Evolutionary conservation across 1,139 yeast species (phyloP).

Genomic region (Pichiaceae sp.): DNA sequence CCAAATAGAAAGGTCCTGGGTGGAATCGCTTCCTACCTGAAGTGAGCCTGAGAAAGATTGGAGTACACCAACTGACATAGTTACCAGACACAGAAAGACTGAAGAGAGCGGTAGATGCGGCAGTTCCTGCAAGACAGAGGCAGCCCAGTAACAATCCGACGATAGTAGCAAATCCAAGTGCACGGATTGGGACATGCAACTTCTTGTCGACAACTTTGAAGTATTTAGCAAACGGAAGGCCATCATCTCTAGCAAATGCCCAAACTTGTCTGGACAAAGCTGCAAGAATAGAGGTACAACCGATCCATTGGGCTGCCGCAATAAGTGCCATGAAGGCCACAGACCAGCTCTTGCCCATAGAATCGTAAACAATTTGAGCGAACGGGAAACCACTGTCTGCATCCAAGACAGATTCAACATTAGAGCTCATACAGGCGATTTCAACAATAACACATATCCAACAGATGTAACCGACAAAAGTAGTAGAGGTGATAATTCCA

Average conservation of each 20-base stretch:
- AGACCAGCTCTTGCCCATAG: slow-evolving; percentile 65
- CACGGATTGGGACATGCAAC: slow-evolving; percentile 50
- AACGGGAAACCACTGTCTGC: slow-evolving; percentile 45
- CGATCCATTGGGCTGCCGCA: slow-evolving; percentile 53
- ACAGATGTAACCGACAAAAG: slow-evolving; percentile 54
- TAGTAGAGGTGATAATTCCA: slow-evolving; percentile 50
- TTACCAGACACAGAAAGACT: slow-evolving; percentile 52
- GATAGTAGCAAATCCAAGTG: slow-evolving; percentile 44
- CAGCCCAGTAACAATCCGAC: slow-evolving; percentile 44
- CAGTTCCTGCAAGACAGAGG: slow-evolving; percentile 46
- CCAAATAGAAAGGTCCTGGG: slow-evolving; percentile 62
- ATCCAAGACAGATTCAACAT: slow-evolving; percentile 34
- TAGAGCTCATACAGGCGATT: slow-evolving; percentile 48
- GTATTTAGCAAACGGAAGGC: slow-evolving; percentile 35
- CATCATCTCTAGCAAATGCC: slow-evolving; percentile 47
- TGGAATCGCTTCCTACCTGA: slow-evolving; percentile 39
- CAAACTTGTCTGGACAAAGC: slow-evolving; percentile 45
- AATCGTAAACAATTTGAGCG: slow-evolving; percentile 60
- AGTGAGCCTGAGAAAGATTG: slow-evolving; percentile 42
- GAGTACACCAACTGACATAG: slow-evolving; percentile 52
- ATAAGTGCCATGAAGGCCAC: slow-evolving; percentile 54
- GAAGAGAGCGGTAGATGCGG: slow-evolving; percentile 56
- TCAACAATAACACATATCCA: slow-evolving; percentile 47
- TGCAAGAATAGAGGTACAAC: slow-evolving; percentile 52
- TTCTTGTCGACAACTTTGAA: slow-evolving; percentile 46